phyloP scores from a whole-genome alignment of 257 asterid species.

The Forsythia suspensa region DNA sequence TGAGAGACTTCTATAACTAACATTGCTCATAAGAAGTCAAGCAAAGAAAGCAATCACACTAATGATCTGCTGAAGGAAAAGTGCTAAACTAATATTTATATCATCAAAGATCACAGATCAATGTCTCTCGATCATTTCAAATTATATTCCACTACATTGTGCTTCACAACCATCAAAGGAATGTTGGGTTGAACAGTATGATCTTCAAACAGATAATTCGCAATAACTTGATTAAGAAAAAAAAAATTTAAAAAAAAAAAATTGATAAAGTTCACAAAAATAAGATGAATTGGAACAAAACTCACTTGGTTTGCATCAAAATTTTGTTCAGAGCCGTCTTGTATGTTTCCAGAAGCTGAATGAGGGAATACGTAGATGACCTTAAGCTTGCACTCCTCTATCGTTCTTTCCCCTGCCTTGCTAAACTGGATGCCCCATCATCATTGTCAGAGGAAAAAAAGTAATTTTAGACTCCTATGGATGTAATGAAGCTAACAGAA shows the following conservation, averaged over 20 bases:
- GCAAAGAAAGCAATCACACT: background rate
- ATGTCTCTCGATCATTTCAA: background rate
- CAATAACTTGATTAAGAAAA: background rate
- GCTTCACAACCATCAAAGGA: background rate
- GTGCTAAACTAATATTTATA: background rate
- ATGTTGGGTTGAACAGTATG: background rate
- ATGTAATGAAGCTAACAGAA: slow-evolving; percentile 1
- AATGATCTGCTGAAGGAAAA: background rate
- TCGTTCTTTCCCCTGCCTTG: slow-evolving; percentile 53
- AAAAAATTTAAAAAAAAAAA: background rate
- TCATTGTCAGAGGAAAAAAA: slow-evolving; percentile 13
- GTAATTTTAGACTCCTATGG: background rate
- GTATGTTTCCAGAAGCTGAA: slow-evolving; percentile 32
- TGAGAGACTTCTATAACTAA: background rate
- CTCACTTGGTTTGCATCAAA: slow-evolving; percentile 40
- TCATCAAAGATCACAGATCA: background rate
- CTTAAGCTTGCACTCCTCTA: slow-evolving; percentile 76
- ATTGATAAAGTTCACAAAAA: background rate
- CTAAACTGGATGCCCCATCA: slow-evolving; percentile 47
- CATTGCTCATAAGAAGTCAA: background rate
- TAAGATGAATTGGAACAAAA: slow-evolving; percentile 2
- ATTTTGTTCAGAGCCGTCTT: slow-evolving; percentile 31
- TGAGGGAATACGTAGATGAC: slow-evolving; percentile 54
- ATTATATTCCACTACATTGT: no score
- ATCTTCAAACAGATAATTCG: background rate